These are phyloP conservation scores for Aspergillus sp. DNA, from an alignment of 2,329 filamentous ascomycete species.

Conservation along the genomic window DNA sequence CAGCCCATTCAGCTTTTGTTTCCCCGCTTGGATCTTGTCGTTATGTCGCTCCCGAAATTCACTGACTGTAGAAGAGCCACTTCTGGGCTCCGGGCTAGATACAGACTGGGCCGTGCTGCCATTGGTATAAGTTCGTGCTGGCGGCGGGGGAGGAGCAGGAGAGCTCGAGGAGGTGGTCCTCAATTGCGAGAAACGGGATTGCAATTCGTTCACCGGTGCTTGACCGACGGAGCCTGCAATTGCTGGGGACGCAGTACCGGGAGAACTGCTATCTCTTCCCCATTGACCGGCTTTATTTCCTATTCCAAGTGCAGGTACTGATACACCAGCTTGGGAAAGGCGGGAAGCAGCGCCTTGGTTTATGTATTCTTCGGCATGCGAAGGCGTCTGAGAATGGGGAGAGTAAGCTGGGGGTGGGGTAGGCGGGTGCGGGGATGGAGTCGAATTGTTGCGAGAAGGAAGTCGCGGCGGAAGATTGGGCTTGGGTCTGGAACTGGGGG, in stretches of 20 bases:
- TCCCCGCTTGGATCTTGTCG: conserved; percentile 66
- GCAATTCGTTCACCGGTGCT: conserved; percentile 64
- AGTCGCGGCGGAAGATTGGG: conserved; percentile 68
- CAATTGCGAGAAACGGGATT: conserved; percentile 65
- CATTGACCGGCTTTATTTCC: conserved; percentile 41
- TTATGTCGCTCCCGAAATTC: conserved; percentile 71
- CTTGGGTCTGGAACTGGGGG: conserved; percentile 44
- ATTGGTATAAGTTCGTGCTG: conserved; percentile 48
- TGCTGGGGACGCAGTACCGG: conserved; percentile 23
- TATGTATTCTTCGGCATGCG: conserved; percentile 42
- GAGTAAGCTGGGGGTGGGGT: conserved; percentile 51
- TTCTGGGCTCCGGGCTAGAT: conserved; percentile 60
- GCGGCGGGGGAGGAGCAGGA: conserved; percentile 29
- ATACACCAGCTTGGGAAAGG: conserved; percentile 73
- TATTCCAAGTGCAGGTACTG: conserved; percentile 77
- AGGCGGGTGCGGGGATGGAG: conserved; percentile 46
- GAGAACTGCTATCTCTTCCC: conserved; percentile 30
- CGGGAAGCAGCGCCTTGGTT: conserved; percentile 65
- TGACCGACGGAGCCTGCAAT: conserved; percentile 25
- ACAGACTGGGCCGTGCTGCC: conserved; percentile 64
- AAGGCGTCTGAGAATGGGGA: conserved; percentile 38
- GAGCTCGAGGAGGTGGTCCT: conserved; percentile 41
- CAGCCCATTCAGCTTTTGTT: conserved; percentile 55
- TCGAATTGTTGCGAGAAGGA: conserved; percentile 66
- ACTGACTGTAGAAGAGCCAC: conserved; percentile 62